These are phyloP conservation scores for Boechera divaricarpa DNA, from an alignment of 345 rosid genomes.

Conservation along the genomic window DNA sequence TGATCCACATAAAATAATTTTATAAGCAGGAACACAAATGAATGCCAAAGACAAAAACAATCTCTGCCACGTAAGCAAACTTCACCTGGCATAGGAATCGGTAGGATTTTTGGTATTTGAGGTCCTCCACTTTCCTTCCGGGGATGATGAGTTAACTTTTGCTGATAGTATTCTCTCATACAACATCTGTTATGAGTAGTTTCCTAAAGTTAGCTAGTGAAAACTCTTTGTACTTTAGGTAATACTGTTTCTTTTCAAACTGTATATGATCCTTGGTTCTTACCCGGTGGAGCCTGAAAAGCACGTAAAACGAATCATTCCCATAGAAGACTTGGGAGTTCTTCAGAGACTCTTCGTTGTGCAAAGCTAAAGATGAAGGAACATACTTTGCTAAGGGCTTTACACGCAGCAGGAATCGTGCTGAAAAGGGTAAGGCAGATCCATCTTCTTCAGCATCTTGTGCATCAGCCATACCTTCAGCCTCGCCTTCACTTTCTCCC, in stretches of 20 bases:
- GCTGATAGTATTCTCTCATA: conserved; percentile 92
- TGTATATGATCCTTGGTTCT: conserved; percentile 22
- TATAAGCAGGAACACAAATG: conserved; percentile 1
- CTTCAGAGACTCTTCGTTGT: conserved; percentile 53
- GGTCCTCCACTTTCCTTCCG: conserved; percentile 83
- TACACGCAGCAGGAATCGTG: conserved; percentile 65
- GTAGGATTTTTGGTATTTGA: conserved; percentile 61
- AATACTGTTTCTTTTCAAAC: neutral
- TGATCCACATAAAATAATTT: conserved; percentile 32
- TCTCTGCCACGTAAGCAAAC: conserved; percentile 12
- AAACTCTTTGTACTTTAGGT: conserved; percentile 8
- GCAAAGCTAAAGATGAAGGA: conserved; percentile 51
- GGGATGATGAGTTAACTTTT: conserved; percentile 80
- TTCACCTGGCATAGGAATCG: conserved; percentile 84
- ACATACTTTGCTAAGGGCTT: conserved; percentile 88
- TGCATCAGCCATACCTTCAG: conserved; percentile 86
- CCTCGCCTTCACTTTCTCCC: conserved; percentile 69
- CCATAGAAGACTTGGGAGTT: conserved; percentile 78
- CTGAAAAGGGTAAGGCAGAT: conserved; percentile 64
- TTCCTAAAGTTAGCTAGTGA: conserved; percentile 4
- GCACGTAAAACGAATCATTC: conserved; percentile 87
- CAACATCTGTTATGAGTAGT: conserved; percentile 58
- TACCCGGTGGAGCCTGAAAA: conserved; percentile 94
- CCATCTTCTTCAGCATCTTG: conserved; percentile 80
- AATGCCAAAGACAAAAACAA: conserved; percentile 7